Conservation (phyloP, 202 grass and related monocot genomes). For the Zoysia matrella region DNA sequence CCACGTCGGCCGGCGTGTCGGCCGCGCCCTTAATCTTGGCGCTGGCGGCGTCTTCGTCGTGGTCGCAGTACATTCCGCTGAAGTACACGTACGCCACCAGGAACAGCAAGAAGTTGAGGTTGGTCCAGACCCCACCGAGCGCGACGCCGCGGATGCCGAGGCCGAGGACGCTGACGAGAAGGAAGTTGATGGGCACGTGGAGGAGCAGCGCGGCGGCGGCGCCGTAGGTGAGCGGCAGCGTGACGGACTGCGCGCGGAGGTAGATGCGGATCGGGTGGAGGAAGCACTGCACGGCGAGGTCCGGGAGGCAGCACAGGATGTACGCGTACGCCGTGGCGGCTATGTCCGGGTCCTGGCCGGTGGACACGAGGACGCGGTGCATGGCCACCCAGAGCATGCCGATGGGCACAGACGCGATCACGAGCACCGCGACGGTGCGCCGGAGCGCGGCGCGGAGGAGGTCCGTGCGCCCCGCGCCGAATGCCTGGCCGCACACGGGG, state of each 20-base stretch:
- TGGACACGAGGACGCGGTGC: conserved; percentile 64
- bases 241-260: conserved; percentile 86
- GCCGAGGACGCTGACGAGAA: conserved; percentile 63
- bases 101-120: conserved; percentile 73
- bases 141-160: conserved; percentile 85
- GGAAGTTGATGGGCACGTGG: conserved; percentile 80
- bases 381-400: conserved; percentile 73
- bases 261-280: conserved; percentile 96
- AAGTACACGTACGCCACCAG: conserved; percentile 64
- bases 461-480: conserved; percentile 75
- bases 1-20: neutral
- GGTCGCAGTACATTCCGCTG: conserved; percentile 54
- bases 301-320: conserved; percentile 87
- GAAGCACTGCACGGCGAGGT: conserved; percentile 82
- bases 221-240: conserved; percentile 84
- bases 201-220: conserved; percentile 66
- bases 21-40: neutral
- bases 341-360: conserved; percentile 77
- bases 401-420: conserved; percentile 67
- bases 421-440: conserved; percentile 71
- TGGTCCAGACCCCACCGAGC: conserved; percentile 69
- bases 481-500: conserved; percentile 85
- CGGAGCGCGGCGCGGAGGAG: conserved; percentile 68
- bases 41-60: conserved; percentile 19
- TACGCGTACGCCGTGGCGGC: conserved; percentile 70